Conservation (phyloP, 106 monocot genomes). For the Acorus calamus region DNA sequence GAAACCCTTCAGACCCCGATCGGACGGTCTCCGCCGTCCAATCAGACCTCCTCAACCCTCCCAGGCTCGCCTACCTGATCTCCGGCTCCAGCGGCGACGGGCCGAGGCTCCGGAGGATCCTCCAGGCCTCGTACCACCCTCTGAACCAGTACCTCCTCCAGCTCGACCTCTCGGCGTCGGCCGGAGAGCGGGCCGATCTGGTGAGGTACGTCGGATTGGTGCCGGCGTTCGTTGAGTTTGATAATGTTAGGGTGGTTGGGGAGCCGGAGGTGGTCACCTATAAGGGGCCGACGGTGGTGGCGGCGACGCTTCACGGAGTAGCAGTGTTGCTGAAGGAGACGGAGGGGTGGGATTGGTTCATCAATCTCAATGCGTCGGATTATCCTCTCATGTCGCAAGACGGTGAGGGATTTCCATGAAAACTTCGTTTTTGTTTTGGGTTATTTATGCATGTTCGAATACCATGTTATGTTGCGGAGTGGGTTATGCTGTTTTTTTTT, state of each 20-base stretch:
- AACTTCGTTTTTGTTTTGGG: too few species aligned
- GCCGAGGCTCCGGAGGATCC: slow-evolving; percentile 34
- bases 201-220: slow-evolving; percentile 1
- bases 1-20: not conserved
- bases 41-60: slow-evolving; percentile 4
- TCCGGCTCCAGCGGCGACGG: slow-evolving; percentile 51
- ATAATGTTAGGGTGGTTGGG: slow-evolving; percentile 3
- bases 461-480: too few species aligned
- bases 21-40: slow-evolving; percentile 6
- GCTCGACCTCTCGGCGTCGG: slow-evolving; percentile 32
- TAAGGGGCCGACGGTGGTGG: slow-evolving; percentile 10
- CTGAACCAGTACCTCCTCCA: slow-evolving; percentile 64
- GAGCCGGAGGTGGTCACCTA: not conserved
- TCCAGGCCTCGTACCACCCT: slow-evolving; percentile 70
- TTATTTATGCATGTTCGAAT: too few species aligned
- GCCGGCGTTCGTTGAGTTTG: slow-evolving; percentile 2
- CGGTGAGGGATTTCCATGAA: not conserved
- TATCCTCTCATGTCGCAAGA: slow-evolving; percentile 11
- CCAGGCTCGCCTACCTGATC: slow-evolving; percentile 61
- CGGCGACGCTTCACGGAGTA: not conserved
- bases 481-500: too few species aligned
- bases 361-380: slow-evolving; percentile 9
- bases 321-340: slow-evolving; percentile 4
- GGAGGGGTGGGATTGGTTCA: slow-evolving; percentile 11
- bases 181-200: slow-evolving; percentile 52